These are phyloP conservation scores for Talaromyces albobiverticillius DNA, from an alignment of 2,329 filamentous ascomycete species.

Conservation along the genomic window DNA sequence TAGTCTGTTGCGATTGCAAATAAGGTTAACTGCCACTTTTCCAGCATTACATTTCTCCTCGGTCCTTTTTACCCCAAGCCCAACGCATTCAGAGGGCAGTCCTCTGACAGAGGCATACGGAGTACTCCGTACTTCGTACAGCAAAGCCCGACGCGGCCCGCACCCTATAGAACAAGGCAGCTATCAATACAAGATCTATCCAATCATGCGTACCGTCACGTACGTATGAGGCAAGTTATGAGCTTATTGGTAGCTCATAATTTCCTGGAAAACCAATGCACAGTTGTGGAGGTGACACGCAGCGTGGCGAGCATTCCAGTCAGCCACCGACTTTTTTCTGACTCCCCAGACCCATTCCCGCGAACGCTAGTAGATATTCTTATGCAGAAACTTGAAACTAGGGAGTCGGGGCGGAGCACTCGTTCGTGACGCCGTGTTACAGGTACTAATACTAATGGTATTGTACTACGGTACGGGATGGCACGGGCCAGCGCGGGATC, in stretches of 20 bases:
- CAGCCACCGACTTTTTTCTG: neutral
- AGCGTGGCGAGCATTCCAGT: neutral
- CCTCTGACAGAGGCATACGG: neutral
- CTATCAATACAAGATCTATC: neutral
- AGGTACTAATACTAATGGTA: neutral
- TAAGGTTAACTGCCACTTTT: neutral
- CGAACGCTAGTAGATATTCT: too few species aligned
- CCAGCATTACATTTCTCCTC: neutral
- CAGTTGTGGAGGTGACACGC: neutral
- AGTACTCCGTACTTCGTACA: too few species aligned
- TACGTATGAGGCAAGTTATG: neutral
- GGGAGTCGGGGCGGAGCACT: neutral
- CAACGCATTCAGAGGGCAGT: neutral
- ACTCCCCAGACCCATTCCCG: too few species aligned
- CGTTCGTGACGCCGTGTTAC: neutral
- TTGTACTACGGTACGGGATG: neutral
- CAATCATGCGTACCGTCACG: neutral
- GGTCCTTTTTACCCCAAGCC: neutral
- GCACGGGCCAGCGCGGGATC: neutral
- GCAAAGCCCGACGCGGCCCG: neutral
- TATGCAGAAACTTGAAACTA: too few species aligned
- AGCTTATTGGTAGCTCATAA: too few species aligned
- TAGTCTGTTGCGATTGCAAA: neutral
- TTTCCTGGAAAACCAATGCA: neutral
- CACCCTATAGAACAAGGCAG: neutral